phyloP scores from a whole-genome alignment of 495 filamentous ascomycete genomes.

The Trichocladium uniseriatum region DNA sequence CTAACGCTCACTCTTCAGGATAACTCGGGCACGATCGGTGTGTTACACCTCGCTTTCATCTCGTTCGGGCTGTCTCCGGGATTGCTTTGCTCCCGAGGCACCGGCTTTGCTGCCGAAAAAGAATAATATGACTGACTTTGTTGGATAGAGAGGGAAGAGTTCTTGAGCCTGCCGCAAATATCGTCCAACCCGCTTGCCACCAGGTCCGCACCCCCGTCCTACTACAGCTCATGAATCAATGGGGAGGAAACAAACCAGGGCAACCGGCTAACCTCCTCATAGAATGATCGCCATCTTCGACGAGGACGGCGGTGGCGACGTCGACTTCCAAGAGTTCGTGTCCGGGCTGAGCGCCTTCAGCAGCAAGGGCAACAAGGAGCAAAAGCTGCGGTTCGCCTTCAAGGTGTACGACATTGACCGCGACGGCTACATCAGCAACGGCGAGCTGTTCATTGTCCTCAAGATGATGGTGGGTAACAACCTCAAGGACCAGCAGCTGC shows the following conservation, averaged over 20 bases:
- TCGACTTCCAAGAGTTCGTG: slow-evolving; percentile 99
- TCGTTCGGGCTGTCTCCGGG: no score
- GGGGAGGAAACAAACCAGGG: background rate
- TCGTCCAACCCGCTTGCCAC: slow-evolving; percentile 96
- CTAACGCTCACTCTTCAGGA: slow-evolving; percentile 48
- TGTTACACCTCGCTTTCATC: no score
- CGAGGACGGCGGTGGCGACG: slow-evolving; percentile 94
- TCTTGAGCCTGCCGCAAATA: slow-evolving; percentile 93
- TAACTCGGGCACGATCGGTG: slow-evolving; percentile 92
- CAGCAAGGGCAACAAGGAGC: slow-evolving; percentile 96
- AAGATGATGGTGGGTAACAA: slow-evolving; percentile 99
- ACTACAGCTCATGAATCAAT: background rate
- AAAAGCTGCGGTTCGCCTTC: slow-evolving; percentile 96
- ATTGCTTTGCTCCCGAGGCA: no score
- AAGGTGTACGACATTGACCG: slow-evolving; percentile 99
- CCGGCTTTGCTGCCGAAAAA: no score
- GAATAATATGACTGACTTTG: no score
- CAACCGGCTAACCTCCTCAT: background rate
- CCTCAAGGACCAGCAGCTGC: slow-evolving; percentile 96
- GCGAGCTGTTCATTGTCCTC: slow-evolving; percentile 96
- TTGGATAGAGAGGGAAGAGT: slow-evolving; percentile 99
- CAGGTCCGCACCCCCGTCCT: slow-evolving; percentile 43
- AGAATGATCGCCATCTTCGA: slow-evolving; percentile 99
- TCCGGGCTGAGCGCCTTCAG: slow-evolving; percentile 91
- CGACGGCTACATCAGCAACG: slow-evolving; percentile 97